Base-by-base conservation (phyloP, 2,329 filamentous ascomycete species). In the Paecilomyces formosus region DNA sequence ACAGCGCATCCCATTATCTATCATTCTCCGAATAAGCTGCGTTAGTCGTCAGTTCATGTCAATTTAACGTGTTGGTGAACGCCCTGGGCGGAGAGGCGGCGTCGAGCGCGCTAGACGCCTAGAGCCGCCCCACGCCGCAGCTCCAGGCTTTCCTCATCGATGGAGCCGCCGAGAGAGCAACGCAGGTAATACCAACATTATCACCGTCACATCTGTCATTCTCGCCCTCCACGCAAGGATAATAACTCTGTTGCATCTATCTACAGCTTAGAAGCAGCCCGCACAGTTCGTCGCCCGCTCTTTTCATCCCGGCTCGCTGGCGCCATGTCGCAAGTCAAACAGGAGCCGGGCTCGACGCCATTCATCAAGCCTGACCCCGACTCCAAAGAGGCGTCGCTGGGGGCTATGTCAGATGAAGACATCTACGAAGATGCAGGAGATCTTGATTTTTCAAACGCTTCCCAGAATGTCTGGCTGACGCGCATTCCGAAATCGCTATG, bases 401-500 rank as follows among this genome's bases (percentile, higher is more conserved):
- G 63, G 3, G 68, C 70, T 54, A 61, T 76, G 5, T 73, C 75
- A 1, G 88, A 90, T 55, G 87, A 90, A 53, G 88, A 90, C 63
- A 78, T 89, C 58, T 89, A 89, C 68, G 85, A 88, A 70, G 85
- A 88, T 66, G 81, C 83, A 2, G 84, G 84, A 51, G 85, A 88
- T 62, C 70, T 88, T 18, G 85, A 87, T 57, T 87, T 88, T 68
- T 65, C 75, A 7, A 70, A 72, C 53, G 73, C 78, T 24, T 68
- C 68, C 21, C 78, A 82, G 64, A 73, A 71, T 55, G 70, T 84
- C 30, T 95, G 90, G 79, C 81, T 96, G 55, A 87, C 89, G 56
- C 88, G 90, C 63, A 80, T 96, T 51, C 91, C 92, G 21, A 85
- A 86, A 63, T 88, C 89, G 70, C 81, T 96, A 58, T 94, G 90